Evolutionary conservation across 179 eudicot genomes (phyloP).

Genomic region (Carnegiea gigantea): DNA sequence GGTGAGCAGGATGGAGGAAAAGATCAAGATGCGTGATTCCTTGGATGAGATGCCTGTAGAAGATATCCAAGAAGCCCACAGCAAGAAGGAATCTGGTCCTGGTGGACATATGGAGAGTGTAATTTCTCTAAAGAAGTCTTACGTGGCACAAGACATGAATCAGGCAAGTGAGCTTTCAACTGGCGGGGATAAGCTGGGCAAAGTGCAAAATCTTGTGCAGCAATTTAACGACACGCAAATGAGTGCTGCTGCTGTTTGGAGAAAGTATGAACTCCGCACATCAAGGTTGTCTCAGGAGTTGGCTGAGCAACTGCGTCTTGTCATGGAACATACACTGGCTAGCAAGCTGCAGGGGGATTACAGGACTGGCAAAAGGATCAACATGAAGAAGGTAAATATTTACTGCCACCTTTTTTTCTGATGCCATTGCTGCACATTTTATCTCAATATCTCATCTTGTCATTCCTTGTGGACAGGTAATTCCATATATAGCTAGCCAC

Average conservation of each 20-base stretch:
- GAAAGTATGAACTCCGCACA: conserved; percentile 72
- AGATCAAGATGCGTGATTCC: conserved; percentile 25
- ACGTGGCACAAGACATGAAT: conserved; percentile 39
- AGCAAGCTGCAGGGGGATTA: conserved; percentile 99
- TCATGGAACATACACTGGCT: conserved; percentile 96
- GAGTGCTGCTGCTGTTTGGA: conserved; percentile 68
- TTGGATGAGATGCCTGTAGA: conserved; percentile 38
- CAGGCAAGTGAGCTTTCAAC: conserved; percentile 37
- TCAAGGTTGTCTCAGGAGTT: conserved; percentile 92
- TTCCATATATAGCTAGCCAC: conserved; percentile 88
- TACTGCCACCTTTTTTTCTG: not conserved
- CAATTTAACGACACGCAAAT: conserved; percentile 42
- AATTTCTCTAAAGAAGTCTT: conserved; percentile 54
- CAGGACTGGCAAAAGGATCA: conserved; percentile 96
- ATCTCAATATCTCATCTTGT: conserved; percentile 7
- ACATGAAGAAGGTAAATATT: conserved; percentile 86
- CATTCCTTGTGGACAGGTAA: conserved; percentile 50
- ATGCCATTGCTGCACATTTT: not conserved
- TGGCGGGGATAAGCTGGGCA: conserved; percentile 42
- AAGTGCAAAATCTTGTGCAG: conserved; percentile 44
- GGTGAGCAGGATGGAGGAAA: conserved; percentile 41
- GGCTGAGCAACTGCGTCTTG: conserved; percentile 93
- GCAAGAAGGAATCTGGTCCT: conserved; percentile 22
- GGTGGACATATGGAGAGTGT: conserved; percentile 49
- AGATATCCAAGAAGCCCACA: conserved; percentile 31